Evolutionary conservation across 108 stramenopile genomes (phyloP), one percentile per base, ranked within the genome.

Genomic region (Cyclostephanos tholiformis): DNA sequence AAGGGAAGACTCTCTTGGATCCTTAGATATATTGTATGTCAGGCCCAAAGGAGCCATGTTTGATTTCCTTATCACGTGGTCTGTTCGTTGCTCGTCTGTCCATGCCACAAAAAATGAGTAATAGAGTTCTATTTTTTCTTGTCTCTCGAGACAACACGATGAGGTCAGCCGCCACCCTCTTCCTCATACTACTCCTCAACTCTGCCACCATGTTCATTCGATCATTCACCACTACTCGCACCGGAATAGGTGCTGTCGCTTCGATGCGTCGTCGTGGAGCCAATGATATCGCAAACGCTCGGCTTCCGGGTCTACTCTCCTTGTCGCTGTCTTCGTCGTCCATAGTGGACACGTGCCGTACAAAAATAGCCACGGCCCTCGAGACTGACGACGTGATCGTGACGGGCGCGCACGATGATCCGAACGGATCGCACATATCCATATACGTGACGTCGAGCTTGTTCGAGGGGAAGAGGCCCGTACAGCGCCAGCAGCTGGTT

Each of bases 391-490:
- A 91, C 44, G 94, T 95, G 53, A 88, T 82, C 49, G 94, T 95
- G 23, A 88, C 52, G 85, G 86, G 86, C 17, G 89, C 89, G 23
- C 88, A 88, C 64, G 96, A 97, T 69, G 96, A 97, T 82, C 96
- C 96, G 16, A 97, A 97, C 66, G 96, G 96, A 38, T 87, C 86
- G 10, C 96, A 97, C 65, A 91, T 97, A 51, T 86, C 94, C 4
- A 87, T 97, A 49, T 82, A 87, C 65, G 93, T 95, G 13, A 87
- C 88, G 13, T 93, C 93, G 12, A 58, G 43, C 25, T 63, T 79
- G 61, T 97, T 97, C 76, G 87, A 87, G 51, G 94, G 96, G 23
- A 95, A 95, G 69, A 72, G 91, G 46, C 69, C 89, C 9, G 89
- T 97, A 2, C 93, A 95, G 69, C 80, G 96, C 53, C 94, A 95